These are phyloP conservation scores for Styphnolobium japonicum DNA, from an alignment of 306 rosid genomes.

Conservation along the genomic window DNA sequence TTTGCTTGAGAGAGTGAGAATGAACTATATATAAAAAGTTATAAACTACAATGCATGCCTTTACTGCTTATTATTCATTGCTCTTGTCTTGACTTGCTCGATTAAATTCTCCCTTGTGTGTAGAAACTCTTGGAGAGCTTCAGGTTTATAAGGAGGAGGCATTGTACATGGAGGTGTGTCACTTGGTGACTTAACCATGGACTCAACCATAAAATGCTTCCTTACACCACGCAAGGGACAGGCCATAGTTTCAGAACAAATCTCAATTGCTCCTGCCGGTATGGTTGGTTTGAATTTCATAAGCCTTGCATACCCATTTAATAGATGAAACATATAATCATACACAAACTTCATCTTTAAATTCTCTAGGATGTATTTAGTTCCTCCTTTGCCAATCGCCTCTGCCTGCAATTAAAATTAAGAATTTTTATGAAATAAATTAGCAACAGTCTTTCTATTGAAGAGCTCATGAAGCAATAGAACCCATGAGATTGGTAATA, in stretches of 20 bases:
- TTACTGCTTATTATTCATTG: background rate
- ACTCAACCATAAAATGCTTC: constrained; percentile 28
- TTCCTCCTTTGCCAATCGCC: constrained; percentile 34
- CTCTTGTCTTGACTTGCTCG: constrained; percentile 1
- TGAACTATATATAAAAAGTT: background rate
- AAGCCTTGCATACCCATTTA: constrained; percentile 41
- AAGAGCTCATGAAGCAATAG: no score
- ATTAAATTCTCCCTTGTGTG: constrained; percentile 1
- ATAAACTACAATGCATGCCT: background rate
- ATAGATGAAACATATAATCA: constrained; percentile 48
- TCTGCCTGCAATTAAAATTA: constrained; percentile 34
- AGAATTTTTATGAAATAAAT: background rate
- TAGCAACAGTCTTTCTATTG: no score
- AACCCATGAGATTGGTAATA: no score
- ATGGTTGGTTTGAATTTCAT: constrained; percentile 41
- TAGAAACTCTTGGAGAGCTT: constrained; percentile 5
- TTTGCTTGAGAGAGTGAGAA: background rate
- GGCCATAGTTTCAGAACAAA: constrained; percentile 33
- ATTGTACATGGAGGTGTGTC: constrained; percentile 36
- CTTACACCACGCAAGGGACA: constrained; percentile 5
- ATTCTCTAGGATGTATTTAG: constrained; percentile 27
- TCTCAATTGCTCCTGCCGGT: constrained; percentile 36
- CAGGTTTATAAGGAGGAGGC: constrained; percentile 39
- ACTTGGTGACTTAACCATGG: constrained; percentile 39
- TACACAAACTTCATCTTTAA: constrained; percentile 47